These are phyloP conservation scores for Hymenoscyphus occultus DNA, from an alignment of 2,329 filamentous ascomycete genomes.

Conservation along the genomic window DNA sequence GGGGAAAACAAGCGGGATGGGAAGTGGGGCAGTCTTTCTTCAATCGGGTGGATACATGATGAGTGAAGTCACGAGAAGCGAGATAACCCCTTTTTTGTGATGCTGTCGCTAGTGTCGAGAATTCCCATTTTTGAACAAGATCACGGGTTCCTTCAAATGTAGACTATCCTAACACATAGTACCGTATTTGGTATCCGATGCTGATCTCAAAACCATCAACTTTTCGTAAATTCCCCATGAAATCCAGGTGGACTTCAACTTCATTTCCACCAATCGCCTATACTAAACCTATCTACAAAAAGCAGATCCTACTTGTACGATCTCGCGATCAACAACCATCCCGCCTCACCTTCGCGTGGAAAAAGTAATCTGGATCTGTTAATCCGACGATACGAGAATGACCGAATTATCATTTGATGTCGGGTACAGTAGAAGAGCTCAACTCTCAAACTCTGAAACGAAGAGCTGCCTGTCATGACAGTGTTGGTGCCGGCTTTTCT, in stretches of 20 bases:
- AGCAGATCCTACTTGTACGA: background rate
- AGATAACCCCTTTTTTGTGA: background rate
- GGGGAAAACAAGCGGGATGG: background rate
- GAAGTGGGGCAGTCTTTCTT: background rate
- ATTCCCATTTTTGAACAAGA: background rate
- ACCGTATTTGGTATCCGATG: no score
- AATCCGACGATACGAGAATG: no score
- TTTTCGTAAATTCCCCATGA: no score
- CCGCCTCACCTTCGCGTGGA: background rate
- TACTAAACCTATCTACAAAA: no score
- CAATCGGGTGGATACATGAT: background rate
- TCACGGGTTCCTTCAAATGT: background rate
- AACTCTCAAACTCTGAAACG: background rate
- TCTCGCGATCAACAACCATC: background rate
- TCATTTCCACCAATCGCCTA: no score
- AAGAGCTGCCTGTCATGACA: background rate
- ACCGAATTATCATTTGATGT: background rate
- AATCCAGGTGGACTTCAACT: no score
- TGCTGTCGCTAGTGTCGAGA: background rate
- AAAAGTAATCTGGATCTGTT: no score
- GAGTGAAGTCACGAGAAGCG: constrained; percentile 5
- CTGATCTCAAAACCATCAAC: no score
- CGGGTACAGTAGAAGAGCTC: background rate
- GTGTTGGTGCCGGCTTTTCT: background rate
- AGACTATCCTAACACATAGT: no score